Base-by-base conservation (phyloP, 805 yeast species). In the Ogataea nitratoaversa region DNA sequence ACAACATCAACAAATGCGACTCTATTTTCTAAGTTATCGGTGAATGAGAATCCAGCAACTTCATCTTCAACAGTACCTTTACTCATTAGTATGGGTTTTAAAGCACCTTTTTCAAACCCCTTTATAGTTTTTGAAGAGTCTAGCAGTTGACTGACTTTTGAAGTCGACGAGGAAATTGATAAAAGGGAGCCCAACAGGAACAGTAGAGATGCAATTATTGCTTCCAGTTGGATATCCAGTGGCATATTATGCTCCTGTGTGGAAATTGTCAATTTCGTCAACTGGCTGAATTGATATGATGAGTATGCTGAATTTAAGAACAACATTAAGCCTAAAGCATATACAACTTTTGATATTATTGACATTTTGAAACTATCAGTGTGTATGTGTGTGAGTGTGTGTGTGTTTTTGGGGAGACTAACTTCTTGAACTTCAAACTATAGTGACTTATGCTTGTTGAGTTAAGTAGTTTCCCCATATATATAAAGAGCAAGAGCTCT, bases 271-370 rank as follows among this genome's bases (percentile, higher is more conserved):
- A 54, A 37, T 46, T 67, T 57, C 19, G 55, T 40, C 27, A 68
- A 56, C 49, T 69, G 71, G 49, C 70, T 71, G 57, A 67, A 68
- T 50, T 76, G 80, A 46, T 69, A 72, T 2, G 81, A 68, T 6
- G 82, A 76, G 47, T 73, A 76, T 1, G 72, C 78, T 1, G 79
- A 69, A 52, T 78, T 81, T 1, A 66, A 36, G 28, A 76, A 60
- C 34, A 57, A 32, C 3, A 50, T 22, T 9, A 42, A 22, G 12
- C 57, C 57, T 11, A 49, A 8, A 7, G 22, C 16, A 20, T 29
- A 36, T 16, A 20, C 11, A 5, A 28, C 9, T 9, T 29, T 29
- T 11, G 38, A 25, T 9, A 11, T 20, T 8, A 36, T 12, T 5
- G 33, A 28, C 37, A 34, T 34, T n/a, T n/a, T n/a, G n/a, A n/a